phyloP scores from a whole-genome alignment of 225 moss, liverwort and hornwort species.

The Polytrichum formosum region DNA sequence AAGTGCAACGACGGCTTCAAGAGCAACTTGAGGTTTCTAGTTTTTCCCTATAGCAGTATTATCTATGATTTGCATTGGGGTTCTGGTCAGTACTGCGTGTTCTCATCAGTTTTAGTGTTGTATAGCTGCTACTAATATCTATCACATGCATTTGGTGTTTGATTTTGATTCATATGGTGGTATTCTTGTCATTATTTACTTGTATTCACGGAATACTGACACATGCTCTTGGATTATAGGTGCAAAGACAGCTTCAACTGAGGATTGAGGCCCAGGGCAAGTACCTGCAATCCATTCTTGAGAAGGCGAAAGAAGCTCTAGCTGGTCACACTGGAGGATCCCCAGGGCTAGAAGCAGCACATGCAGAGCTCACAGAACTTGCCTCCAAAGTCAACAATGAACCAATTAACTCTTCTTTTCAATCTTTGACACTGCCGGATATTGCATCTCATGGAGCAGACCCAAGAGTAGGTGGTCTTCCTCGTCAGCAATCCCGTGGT shows the following conservation, averaged over 20 bases:
- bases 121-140: neutral
- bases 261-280: conserved; percentile 95
- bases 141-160: neutral
- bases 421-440: conserved; percentile 54
- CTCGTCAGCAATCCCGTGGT: conserved; percentile 72
- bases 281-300: conserved; percentile 89
- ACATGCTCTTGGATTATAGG: conserved; percentile 25
- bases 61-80: neutral
- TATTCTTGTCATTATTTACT: neutral
- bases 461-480: conserved; percentile 26
- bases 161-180: neutral
- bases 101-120: neutral
- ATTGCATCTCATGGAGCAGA: conserved; percentile 46
- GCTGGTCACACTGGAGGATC: conserved; percentile 71
- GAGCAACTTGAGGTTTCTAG: conserved; percentile 84
- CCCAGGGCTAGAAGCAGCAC: conserved; percentile 77
- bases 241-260: conserved; percentile 88
- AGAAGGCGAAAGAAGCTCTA: conserved; percentile 91
- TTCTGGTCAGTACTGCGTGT: neutral
- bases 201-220: neutral
- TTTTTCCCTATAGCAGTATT: neutral
- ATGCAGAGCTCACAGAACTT: conserved; percentile 86
- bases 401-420: conserved; percentile 44
- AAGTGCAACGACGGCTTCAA: conserved; percentile 85
- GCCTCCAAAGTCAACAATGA: conserved; percentile 78